Evolutionary conservation across 2,329 filamentous ascomycete species (phyloP).

Genomic region (Trichoderma koningii): DNA sequence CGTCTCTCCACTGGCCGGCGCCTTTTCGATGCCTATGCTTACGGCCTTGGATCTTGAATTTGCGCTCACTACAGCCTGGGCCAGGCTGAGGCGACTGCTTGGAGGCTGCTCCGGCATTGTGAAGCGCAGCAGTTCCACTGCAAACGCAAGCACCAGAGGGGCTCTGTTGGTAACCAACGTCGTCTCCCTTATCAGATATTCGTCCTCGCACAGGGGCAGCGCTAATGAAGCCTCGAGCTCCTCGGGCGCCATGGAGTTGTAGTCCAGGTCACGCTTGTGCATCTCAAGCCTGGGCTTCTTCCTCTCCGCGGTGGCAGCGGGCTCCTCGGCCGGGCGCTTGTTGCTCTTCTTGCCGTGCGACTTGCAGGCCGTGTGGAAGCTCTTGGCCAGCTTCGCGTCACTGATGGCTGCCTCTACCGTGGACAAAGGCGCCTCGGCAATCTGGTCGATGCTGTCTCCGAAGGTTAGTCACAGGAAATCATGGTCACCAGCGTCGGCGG

Average conservation of each 20-base stretch:
- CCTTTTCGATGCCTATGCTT: constrained; percentile 70
- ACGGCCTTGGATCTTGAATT: constrained; percentile 78
- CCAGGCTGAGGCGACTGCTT: constrained; percentile 80
- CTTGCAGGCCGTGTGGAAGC: constrained; percentile 57
- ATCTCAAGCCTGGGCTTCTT: constrained; percentile 42
- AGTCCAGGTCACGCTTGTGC: constrained; percentile 42
- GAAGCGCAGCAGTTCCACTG: constrained; percentile 69
- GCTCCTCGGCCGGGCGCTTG: constrained; percentile 37
- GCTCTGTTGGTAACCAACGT: constrained; percentile 75
- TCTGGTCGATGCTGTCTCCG: constrained; percentile 53
- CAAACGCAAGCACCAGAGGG: constrained; percentile 79
- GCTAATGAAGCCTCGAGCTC: constrained; percentile 64
- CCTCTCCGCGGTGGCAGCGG: constrained; percentile 29
- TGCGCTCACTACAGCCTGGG: constrained; percentile 79
- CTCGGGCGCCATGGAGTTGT: constrained; percentile 50
- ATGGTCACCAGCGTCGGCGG: neutral
- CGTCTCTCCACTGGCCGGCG: constrained; percentile 66
- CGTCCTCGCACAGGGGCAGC: constrained; percentile 59
- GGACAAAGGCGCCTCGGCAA: constrained; percentile 51
- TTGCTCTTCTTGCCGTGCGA: constrained; percentile 48
- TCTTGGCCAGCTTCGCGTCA: constrained; percentile 53
- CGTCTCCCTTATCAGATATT: constrained; percentile 60
- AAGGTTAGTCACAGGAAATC: neutral
- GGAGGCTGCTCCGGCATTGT: constrained; percentile 85
- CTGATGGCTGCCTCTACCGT: constrained; percentile 50